Conservation (phyloP, 2,329 filamentous ascomycete genomes). For the Arthrobotrys megalospora region DNA sequence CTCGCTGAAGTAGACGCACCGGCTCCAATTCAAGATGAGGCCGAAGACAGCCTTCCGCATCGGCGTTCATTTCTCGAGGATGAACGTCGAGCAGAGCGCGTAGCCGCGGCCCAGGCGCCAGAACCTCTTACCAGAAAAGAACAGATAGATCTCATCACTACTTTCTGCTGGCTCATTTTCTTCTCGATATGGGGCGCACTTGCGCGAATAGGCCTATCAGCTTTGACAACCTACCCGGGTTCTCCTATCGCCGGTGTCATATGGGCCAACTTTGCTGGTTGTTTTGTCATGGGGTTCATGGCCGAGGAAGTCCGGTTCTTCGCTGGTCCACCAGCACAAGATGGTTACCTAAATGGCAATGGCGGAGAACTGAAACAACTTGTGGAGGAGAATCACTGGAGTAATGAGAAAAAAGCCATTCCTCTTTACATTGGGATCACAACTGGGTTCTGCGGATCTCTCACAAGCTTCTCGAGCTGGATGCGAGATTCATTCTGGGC, state of each 20-base stretch:
- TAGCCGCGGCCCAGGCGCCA: not conserved
- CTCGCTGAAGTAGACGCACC: conserved; percentile 54
- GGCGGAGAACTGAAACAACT: conserved; percentile 37
- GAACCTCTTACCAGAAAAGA: conserved; percentile 29
- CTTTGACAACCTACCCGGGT: conserved; percentile 83
- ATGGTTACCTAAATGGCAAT: conserved; percentile 1
- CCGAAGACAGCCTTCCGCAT: conserved; percentile 16
- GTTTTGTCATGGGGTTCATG: conserved; percentile 87
- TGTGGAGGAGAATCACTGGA: conserved; percentile 67
- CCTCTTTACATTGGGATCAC: conserved; percentile 89
- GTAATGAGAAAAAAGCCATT: conserved; percentile 80
- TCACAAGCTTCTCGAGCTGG: conserved; percentile 91
- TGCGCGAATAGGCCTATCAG: conserved; percentile 83
- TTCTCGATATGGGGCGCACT: conserved; percentile 89
- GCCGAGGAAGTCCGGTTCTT: conserved; percentile 75
- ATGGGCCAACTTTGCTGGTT: conserved; percentile 90
- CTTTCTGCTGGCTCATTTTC: conserved; percentile 82
- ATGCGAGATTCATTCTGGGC: conserved; percentile 85
- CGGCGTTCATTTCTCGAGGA: conserved; percentile 51
- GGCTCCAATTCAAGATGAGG: conserved; percentile 47
- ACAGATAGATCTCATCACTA: conserved; percentile 38
- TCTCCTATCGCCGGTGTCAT: conserved; percentile 79
- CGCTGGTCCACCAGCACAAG: conserved; percentile 22
- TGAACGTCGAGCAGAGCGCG: conserved; percentile 13
- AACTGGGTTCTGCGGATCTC: conserved; percentile 89